A percentile compares a stretch with the other conserved stretches of the same genome.
Conservation (phyloP, 306 rosid species). For the Elaeagnus macrophylla region DNA sequence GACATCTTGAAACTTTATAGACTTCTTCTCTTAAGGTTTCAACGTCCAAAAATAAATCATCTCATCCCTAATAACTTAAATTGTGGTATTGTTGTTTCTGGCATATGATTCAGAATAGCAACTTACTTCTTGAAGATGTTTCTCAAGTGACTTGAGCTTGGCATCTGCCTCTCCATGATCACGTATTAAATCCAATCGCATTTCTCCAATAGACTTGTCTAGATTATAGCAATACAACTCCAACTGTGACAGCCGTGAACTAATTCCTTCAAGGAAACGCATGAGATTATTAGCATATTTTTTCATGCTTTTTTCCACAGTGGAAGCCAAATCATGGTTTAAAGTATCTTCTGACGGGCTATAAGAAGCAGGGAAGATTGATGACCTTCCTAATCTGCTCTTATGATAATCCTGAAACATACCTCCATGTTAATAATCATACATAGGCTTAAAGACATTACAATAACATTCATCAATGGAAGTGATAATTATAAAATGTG, state of each 20-base stretch:
- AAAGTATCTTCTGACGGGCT: too few species aligned
- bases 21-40: too few species aligned
- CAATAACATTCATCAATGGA: too few species aligned
- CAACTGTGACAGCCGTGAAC: constrained; percentile 77
- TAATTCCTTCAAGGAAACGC: constrained; percentile 81
- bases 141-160: constrained; percentile 67
- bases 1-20: too few species aligned
- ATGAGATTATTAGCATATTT: constrained; percentile 58
- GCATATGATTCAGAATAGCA: background rate
- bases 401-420: too few species aligned
- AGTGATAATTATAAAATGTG: too few species aligned
- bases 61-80: background rate
- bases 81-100: background rate
- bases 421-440: too few species aligned
- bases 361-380: too few species aligned
- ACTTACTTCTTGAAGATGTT: constrained; percentile 79
- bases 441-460: too few species aligned
- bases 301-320: too few species aligned
- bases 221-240: constrained; percentile 84
- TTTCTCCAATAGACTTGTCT: constrained; percentile 85
- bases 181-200: constrained; percentile 65
- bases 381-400: too few species aligned
- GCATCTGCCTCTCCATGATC: constrained; percentile 72
- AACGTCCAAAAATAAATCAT: background rate
- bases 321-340: too few species aligned